Conservation (phyloP, 2,329 filamentous ascomycete species). For the Fusarium virguliforme region DNA sequence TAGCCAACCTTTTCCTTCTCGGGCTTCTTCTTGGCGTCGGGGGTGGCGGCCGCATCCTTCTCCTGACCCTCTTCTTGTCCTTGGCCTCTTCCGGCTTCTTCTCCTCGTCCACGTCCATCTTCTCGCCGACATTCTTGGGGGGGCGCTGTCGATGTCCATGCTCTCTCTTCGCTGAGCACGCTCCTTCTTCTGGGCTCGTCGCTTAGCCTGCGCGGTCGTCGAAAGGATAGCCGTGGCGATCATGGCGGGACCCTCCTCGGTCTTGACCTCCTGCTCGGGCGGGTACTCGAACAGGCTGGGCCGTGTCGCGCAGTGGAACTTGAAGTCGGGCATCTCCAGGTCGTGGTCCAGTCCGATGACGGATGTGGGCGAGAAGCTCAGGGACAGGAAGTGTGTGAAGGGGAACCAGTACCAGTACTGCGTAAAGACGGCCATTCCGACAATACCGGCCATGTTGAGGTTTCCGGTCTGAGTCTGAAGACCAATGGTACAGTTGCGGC, state of each 20-base stretch:
- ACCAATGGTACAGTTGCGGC: slow-evolving; percentile 97
- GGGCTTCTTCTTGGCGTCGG: slow-evolving; percentile 85
- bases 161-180: slow-evolving; percentile 89
- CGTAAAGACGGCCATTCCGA: slow-evolving; percentile 97
- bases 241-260: slow-evolving; percentile 92
- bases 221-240: slow-evolving; percentile 96
- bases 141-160: slow-evolving; percentile 92
- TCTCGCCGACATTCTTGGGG: slow-evolving; percentile 74
- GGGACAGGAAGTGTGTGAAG: slow-evolving; percentile 94
- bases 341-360: slow-evolving; percentile 96
- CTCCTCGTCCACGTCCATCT: slow-evolving; percentile 89
- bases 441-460: slow-evolving; percentile 97
- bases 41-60: slow-evolving; percentile 69
- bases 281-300: slow-evolving; percentile 98
- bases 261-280: slow-evolving; percentile 94
- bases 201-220: slow-evolving; percentile 96
- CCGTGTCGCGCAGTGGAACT: slow-evolving; percentile 94
- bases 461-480: slow-evolving; percentile 98
- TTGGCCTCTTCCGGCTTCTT: slow-evolving; percentile 67
- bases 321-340: slow-evolving; percentile 92
- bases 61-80: slow-evolving; percentile 75
- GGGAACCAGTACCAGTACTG: slow-evolving; percentile 99
- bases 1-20: slow-evolving; percentile 98
- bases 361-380: slow-evolving; percentile 96
- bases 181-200: slow-evolving; percentile 94